Conservation (phyloP, 2,329 filamentous ascomycete genomes). For the Clonostachys rosea region DNA sequence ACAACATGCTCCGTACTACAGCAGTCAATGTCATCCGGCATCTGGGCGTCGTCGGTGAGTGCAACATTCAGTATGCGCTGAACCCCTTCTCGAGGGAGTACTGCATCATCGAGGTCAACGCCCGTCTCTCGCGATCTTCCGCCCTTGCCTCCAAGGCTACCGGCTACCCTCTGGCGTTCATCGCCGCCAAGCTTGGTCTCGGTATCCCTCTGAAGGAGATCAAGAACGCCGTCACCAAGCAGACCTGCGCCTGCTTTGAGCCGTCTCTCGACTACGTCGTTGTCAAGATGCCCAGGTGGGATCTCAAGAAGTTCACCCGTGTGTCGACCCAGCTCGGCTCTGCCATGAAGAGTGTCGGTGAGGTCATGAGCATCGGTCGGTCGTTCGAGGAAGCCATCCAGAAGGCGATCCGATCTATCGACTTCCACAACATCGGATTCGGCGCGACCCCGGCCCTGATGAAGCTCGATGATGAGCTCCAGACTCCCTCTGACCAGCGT, state of each 20-base stretch:
- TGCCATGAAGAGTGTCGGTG: slow-evolving; percentile 99
- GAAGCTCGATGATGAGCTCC: slow-evolving; percentile 92
- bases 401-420: slow-evolving; percentile 92
- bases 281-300: slow-evolving; percentile 98
- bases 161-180: slow-evolving; percentile 92
- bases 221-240: slow-evolving; percentile 90
- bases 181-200: slow-evolving; percentile 93
- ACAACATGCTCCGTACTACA: slow-evolving; percentile 97
- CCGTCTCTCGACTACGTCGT: slow-evolving; percentile 97
- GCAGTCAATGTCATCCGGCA: slow-evolving; percentile 97
- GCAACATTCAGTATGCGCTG: slow-evolving; percentile 97
- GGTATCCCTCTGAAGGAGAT: slow-evolving; percentile 95
- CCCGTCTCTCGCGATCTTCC: slow-evolving; percentile 89
- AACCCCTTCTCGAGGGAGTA: slow-evolving; percentile 95
- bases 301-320: slow-evolving; percentile 97
- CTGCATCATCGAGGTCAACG: slow-evolving; percentile 99
- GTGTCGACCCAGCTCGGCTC: slow-evolving; percentile 95
- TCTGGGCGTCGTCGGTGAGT: slow-evolving; percentile 95
- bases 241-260: slow-evolving; percentile 96
- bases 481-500: slow-evolving; percentile 95
- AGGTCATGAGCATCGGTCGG: slow-evolving; percentile 96
- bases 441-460: slow-evolving; percentile 88
- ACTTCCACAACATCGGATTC: slow-evolving; percentile 93
- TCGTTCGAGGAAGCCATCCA: slow-evolving; percentile 98
- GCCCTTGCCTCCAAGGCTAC: slow-evolving; percentile 96